A percentile compares a stretch with the other conserved stretches of the same genome.
Evolutionary conservation across 2,329 filamentous ascomycete species (phyloP).

Genomic region (Fusarium torreyae): DNA sequence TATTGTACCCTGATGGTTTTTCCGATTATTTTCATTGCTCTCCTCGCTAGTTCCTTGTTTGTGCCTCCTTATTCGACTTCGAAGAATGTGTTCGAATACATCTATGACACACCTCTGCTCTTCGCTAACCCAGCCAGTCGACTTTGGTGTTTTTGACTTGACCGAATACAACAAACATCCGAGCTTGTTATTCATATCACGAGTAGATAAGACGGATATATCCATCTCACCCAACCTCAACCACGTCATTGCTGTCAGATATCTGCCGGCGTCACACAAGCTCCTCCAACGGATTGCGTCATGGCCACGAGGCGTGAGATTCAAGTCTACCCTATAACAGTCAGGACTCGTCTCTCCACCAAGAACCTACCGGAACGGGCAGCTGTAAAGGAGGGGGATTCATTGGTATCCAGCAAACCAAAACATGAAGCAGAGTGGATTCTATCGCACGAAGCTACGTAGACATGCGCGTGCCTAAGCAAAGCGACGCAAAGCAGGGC

Average conservation of each 20-base stretch:
- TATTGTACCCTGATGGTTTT: too few species aligned
- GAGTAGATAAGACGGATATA: not conserved
- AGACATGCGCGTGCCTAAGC: slow-evolving; percentile 20
- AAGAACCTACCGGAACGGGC: slow-evolving; percentile 20
- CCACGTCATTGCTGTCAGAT: slow-evolving; percentile 33
- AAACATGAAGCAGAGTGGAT: slow-evolving; percentile 24
- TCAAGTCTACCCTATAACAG: slow-evolving; percentile 40
- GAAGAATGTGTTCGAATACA: too few species aligned
- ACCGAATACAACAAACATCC: not conserved
- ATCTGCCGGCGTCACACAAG: slow-evolving; percentile 18
- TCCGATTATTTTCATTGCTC: too few species aligned
- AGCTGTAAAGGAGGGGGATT: slow-evolving; percentile 34
- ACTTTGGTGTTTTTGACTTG: too few species aligned
- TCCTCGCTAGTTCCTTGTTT: too few species aligned
- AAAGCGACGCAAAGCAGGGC: slow-evolving; percentile 24
- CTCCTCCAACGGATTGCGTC: slow-evolving; percentile 35
- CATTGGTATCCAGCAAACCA: slow-evolving; percentile 30
- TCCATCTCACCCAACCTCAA: not conserved
- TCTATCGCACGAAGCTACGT: slow-evolving; percentile 36
- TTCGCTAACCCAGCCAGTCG: too few species aligned
- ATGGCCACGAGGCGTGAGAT: slow-evolving; percentile 22
- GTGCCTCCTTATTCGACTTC: too few species aligned
- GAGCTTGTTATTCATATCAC: not conserved
- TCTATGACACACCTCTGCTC: too few species aligned
- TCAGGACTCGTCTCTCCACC: slow-evolving; percentile 24